Percentiles rank a stretch among this genome's conserved stretches.
Conservation (phyloP, 208 protist species). For the Wallacemonas collosoma region DNA sequence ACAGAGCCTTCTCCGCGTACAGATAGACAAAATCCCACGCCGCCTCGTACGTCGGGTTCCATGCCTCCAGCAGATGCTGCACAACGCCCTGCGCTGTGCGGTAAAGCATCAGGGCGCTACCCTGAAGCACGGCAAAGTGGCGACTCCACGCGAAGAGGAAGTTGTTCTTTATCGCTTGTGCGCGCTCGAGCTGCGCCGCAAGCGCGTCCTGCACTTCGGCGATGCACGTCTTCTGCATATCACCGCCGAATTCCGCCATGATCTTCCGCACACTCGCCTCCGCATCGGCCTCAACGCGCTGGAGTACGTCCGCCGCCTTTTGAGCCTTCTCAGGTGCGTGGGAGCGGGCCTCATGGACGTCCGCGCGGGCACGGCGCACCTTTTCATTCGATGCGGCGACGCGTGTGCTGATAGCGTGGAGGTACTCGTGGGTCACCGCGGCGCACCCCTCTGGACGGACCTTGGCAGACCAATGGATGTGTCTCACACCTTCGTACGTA, state of each 20-base stretch:
- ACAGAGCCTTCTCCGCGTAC: conserved; percentile 13
- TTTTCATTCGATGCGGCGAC: background rate
- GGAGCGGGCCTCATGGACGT: conserved; percentile 53
- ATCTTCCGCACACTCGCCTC: conserved; percentile 30
- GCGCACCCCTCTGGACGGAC: conserved; percentile 35
- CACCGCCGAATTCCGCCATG: conserved; percentile 28
- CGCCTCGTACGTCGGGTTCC: conserved; percentile 25
- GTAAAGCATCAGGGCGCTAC: conserved; percentile 27
- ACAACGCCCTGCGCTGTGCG: conserved; percentile 28
- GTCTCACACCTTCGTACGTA: conserved; percentile 21
- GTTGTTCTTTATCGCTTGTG: conserved; percentile 13
- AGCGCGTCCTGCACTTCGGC: conserved; percentile 26
- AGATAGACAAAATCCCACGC: conserved; percentile 11
- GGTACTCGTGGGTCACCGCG: conserved; percentile 31
- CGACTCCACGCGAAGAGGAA: conserved; percentile 22
- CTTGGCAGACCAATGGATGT: conserved; percentile 27
- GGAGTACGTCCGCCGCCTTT: conserved; percentile 26
- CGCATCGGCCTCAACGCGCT: conserved; percentile 14
- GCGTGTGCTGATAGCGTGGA: conserved; percentile 35
- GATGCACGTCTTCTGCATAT: conserved; percentile 51
- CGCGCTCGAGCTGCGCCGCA: conserved; percentile 6
- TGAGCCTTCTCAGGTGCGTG: conserved; percentile 19
- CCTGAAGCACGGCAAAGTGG: conserved; percentile 28
- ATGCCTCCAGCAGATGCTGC: conserved; percentile 29
- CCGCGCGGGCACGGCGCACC: conserved; percentile 38